These are phyloP conservation scores for Wickerhamomyces ciferrii DNA, from an alignment of 805 yeast genomes.

Conservation along the genomic window DNA sequence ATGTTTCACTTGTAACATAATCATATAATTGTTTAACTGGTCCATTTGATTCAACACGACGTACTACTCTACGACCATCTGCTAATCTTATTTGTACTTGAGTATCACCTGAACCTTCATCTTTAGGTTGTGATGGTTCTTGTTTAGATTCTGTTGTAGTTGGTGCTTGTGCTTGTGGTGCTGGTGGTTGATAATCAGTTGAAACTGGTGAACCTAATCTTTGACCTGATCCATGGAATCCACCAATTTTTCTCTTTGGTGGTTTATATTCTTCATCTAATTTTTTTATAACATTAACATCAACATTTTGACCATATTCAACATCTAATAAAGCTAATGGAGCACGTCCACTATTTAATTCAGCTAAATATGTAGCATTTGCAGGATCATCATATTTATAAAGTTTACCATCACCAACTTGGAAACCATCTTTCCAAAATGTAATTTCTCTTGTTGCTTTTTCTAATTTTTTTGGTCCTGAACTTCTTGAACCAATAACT, in stretches of 20 bases:
- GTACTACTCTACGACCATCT: constrained; percentile 66
- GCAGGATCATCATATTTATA: constrained; percentile 88
- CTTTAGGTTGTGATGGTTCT: constrained; percentile 18
- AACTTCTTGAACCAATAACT: constrained; percentile 31
- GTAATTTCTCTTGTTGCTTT: constrained; percentile 79
- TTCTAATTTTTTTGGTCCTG: constrained; percentile 23
- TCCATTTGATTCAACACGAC: constrained; percentile 59
- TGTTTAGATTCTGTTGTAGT: constrained; percentile 10
- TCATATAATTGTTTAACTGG: constrained; percentile 64
- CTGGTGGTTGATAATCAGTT: constrained; percentile 41
- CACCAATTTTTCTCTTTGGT: constrained; percentile 59
- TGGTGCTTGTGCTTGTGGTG: constrained; percentile 4
- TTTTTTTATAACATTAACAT: constrained; percentile 78
- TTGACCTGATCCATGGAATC: constrained; percentile 75
- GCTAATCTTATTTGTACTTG: constrained; percentile 80
- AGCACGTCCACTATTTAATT: constrained; percentile 85
- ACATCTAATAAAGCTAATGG: constrained; percentile 82
- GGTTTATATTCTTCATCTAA: constrained; percentile 75
- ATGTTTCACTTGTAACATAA: constrained; percentile 50
- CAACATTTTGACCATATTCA: constrained; percentile 87
- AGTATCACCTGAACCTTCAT: constrained; percentile 53
- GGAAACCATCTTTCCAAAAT: constrained; percentile 96
- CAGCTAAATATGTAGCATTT: constrained; percentile 73
- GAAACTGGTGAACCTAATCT: constrained; percentile 90
- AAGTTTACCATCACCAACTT: constrained; percentile 86